A percentile compares a stretch with the other conserved stretches of the same genome.
Conservation (phyloP, 169 alveolate species). For the Babesia ovis region DNA sequence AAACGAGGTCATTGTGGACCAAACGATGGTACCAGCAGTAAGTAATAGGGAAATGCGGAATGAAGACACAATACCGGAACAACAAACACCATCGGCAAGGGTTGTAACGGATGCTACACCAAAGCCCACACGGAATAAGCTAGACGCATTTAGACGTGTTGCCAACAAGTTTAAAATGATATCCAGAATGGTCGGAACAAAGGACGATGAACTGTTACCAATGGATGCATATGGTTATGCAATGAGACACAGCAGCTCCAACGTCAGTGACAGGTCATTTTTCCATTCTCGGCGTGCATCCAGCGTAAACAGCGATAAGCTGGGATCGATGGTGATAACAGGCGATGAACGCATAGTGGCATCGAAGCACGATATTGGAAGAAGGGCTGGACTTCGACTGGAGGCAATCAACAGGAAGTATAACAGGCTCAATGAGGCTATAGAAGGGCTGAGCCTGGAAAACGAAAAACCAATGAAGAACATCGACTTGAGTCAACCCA, state of each 20-base stretch:
- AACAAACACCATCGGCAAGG: neutral
- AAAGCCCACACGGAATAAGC: neutral
- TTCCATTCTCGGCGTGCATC: neutral
- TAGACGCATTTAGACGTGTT: neutral
- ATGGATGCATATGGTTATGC: conserved; percentile 19
- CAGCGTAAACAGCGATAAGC: neutral
- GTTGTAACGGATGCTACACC: neutral
- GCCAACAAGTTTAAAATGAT: conserved; percentile 14
- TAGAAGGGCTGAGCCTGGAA: neutral
- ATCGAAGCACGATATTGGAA: neutral
- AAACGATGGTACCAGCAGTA: too few species aligned
- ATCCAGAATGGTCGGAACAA: neutral
- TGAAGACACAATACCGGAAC: neutral
- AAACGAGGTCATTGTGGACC: too few species aligned
- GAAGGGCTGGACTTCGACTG: conserved; percentile 3
- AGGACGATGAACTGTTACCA: neutral
- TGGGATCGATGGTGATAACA: neutral
- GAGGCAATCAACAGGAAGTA: conserved; percentile 5
- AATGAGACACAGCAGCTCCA: neutral
- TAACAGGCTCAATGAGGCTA: neutral
- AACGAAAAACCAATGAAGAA: neutral
- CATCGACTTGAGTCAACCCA: neutral
- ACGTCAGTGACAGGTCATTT: neutral
- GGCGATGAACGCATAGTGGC: neutral
- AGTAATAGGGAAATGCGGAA: neutral